Conservation (phyloP, 192 early-diverging fungal genomes). For the Entomortierella parvispora region DNA sequence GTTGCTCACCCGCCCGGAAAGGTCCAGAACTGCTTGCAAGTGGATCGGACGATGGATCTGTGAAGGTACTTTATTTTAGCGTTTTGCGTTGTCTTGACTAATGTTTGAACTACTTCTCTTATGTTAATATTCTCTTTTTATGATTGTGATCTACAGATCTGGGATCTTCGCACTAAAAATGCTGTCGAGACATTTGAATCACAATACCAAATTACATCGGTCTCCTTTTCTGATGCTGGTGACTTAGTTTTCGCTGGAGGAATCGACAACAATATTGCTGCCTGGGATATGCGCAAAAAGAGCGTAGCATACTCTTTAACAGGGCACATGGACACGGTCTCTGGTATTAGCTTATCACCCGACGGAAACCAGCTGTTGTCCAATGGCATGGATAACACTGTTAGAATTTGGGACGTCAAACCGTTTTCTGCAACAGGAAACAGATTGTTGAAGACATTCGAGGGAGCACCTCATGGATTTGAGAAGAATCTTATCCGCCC, state of each 20-base stretch:
- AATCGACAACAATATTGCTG: constrained; percentile 90
- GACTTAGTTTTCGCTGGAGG: constrained; percentile 85
- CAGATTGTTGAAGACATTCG: constrained; percentile 81
- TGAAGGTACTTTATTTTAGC: constrained; percentile 66
- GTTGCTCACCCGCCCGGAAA: constrained; percentile 72
- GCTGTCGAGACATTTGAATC: constrained; percentile 68
- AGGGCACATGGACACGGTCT: constrained; percentile 92
- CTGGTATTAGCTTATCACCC: constrained; percentile 85
- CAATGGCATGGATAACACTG: constrained; percentile 95
- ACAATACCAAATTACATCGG: constrained; percentile 79
- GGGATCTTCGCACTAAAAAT: constrained; percentile 76
- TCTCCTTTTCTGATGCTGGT: constrained; percentile 78
- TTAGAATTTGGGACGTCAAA: constrained; percentile 94
- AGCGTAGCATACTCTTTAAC: constrained; percentile 68
- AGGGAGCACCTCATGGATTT: constrained; percentile 94
- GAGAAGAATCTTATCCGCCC: constrained; percentile 94
- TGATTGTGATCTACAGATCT: constrained; percentile 53
- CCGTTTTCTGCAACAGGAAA: constrained; percentile 78
- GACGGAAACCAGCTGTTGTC: constrained; percentile 86
- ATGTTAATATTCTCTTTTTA: not conserved
- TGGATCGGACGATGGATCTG: constrained; percentile 86
- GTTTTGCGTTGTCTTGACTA: not conserved
- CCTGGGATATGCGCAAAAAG: constrained; percentile 91
- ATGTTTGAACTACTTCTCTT: constrained; percentile 3
- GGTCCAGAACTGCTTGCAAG: constrained; percentile 84